Conservation (phyloP, 2,329 filamentous ascomycete species). For the Fusarium sp. region DNA sequence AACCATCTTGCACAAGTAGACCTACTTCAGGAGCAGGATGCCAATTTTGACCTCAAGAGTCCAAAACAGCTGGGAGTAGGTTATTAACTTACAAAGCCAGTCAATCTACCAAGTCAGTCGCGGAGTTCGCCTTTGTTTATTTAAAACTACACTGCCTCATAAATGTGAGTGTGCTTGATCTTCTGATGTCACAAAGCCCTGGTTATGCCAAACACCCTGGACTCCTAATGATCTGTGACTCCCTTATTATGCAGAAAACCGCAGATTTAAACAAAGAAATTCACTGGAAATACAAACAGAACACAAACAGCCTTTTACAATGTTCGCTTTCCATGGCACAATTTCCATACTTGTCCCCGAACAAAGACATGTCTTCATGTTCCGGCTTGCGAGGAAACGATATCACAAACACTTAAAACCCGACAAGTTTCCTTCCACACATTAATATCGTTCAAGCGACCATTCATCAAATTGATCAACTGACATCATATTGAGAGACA, state of each 20-base stretch:
- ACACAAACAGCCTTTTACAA: not conserved
- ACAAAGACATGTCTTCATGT: conserved; percentile 12
- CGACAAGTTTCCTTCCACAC: not conserved
- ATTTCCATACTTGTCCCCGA: not conserved
- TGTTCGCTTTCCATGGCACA: not conserved
- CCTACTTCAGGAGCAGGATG: no score
- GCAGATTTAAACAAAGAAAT: conserved; percentile 1
- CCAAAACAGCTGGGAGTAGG: not conserved
- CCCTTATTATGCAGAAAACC: not conserved
- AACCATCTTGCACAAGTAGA: no score
- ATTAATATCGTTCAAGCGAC: not conserved
- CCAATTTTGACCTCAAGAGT: not conserved
- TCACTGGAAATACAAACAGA: not conserved
- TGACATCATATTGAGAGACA: not conserved
- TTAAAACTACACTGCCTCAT: not conserved
- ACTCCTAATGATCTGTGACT: not conserved
- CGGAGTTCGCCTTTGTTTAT: not conserved
- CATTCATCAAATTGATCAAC: not conserved
- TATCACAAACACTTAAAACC: not conserved
- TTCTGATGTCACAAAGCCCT: not conserved
- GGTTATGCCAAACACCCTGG: not conserved
- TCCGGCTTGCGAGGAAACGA: not conserved
- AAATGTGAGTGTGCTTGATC: not conserved
- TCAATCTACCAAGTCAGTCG: not conserved
- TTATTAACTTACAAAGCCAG: not conserved